Base-by-base conservation (phyloP, 106 monocot genomes). In the Dioscorea zingiberensis region DNA sequence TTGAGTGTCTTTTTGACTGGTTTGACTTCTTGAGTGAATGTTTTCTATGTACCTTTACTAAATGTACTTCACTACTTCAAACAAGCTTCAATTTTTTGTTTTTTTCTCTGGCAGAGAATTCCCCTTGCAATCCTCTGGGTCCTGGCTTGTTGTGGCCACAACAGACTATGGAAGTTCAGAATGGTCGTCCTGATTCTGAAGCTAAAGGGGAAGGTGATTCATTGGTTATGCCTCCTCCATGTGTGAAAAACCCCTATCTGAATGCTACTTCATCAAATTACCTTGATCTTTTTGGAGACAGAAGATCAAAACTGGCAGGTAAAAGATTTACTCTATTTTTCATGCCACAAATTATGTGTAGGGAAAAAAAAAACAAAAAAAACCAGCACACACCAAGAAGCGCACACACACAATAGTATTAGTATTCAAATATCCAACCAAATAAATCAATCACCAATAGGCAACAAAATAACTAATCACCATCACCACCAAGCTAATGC, bases 221-320 rank as follows among this genome's bases (percentile, higher is more conserved):
- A 10, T 23, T 47, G 19, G 88, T 89, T 55, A 88, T 88, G 83
- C 92, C 97, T 25, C 97, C 97, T 54, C 92, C 92, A 15, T 97
- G 97, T 76, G 82, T 97, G 55, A 92, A 81, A 64, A 97, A 97
- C 75, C 97, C 97, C 23, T 97, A 92, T 75, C 55, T 83, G 23
- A 77, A 74, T 55, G 62, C 23, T 11, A 54, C 55, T 64, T 68
- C 83, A 48, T 45, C 69, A 16, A 69, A 71, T 32, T 71, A 77
- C 74, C 53, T 84, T 45, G 84, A 80, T 80, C 47, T 78, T 30
- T 92, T 86, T 58, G 67, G 66, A 51, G 83, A 84, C 51, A 78
- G 88, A 67, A 86, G 73, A 61, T 77, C 54, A 54, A 92, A 81
- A 77, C 59, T 54, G 14, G 30, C 66, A 77, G 94, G 95, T 95